A percentile compares a stretch with the other conserved stretches of the same genome.
Conservation (phyloP, 306 rosid genomes). For the Inga oerstediana region DNA sequence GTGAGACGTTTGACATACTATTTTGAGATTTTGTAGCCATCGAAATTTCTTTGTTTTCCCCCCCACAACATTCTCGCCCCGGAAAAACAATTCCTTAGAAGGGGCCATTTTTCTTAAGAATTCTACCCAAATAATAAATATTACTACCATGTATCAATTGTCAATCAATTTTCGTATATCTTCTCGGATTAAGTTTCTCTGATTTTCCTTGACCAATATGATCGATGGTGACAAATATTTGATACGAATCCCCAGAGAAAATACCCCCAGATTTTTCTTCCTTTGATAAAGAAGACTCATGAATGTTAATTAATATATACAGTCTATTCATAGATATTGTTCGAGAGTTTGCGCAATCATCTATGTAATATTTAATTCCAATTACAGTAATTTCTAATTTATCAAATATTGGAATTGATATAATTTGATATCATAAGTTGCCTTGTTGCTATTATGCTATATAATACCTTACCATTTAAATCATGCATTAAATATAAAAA, state of each 20-base stretch:
- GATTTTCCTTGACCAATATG: not conserved
- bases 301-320: not conserved
- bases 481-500: not conserved
- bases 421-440: not conserved
- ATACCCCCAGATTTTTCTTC: not conserved
- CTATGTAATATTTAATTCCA: not conserved
- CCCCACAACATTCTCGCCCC: conserved; percentile 21
- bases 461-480: not conserved
- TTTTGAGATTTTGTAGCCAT: not conserved
- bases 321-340: not conserved
- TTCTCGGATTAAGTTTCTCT: conserved; percentile 23
- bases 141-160: not conserved
- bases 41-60: not conserved
- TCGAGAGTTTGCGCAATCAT: not conserved
- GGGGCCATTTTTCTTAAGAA: not conserved
- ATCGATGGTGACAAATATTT: not conserved
- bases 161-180: not conserved
- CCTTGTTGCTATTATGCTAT: not conserved
- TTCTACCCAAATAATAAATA: not conserved
- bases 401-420: not conserved
- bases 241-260: not conserved
- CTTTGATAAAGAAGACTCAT: not conserved
- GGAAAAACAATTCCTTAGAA: conserved; percentile 29
- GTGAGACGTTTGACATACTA: conserved; percentile 6
- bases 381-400: not conserved